Base-by-base conservation (phyloP, 345 rosid species). In the Carallia pectinifolia region DNA sequence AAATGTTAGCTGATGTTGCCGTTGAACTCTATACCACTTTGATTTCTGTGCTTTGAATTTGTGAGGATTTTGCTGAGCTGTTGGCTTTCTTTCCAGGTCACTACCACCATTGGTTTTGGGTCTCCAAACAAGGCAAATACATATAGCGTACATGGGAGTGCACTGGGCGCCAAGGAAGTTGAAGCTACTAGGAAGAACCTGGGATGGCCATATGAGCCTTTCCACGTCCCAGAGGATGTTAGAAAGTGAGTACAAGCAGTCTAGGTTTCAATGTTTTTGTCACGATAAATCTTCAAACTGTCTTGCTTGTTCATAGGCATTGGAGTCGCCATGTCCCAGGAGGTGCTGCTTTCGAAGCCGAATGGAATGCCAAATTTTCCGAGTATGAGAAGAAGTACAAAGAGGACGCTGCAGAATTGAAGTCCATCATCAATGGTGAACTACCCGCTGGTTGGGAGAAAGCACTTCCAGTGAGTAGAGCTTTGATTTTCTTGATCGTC, bases 131-230 rank as follows among this genome's bases (percentile, higher is more conserved):
- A 92, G 83, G 81, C 99, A 30, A 96, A 92, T 82, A 80, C 90
- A 61, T 90, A 96, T 81, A 90, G 97, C 76, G 99, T 92, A 37
- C 99, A 96, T 54, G 99, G 99, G 33, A 86, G 91, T 80, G 99
- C 99, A 67, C 78, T 96, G 68, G 99, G 99, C 31, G 82, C 96
- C 81, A 96, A 92, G 81, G 99, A 96, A 90, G 99, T 96, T 29
- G 99, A 92, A 65, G 99, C 99, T 77, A 96, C 99, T 18, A 92
- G 99, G 85, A 70, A 85, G 77, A 96, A 96, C 87, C 98, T 96
- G 40, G 96, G 86, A 69, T 96, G 99, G 99, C 90, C 97, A 15
- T 71, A 74, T 47, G 96, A 88, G 82, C 97, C 99, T 27, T 89
- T 96, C 88, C 91, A 89, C 68, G 99, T 92, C 40, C 99, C 98